Evolutionary conservation across 805 yeast species (phyloP).

Genomic region (Metschnikowia arizonensis): DNA sequence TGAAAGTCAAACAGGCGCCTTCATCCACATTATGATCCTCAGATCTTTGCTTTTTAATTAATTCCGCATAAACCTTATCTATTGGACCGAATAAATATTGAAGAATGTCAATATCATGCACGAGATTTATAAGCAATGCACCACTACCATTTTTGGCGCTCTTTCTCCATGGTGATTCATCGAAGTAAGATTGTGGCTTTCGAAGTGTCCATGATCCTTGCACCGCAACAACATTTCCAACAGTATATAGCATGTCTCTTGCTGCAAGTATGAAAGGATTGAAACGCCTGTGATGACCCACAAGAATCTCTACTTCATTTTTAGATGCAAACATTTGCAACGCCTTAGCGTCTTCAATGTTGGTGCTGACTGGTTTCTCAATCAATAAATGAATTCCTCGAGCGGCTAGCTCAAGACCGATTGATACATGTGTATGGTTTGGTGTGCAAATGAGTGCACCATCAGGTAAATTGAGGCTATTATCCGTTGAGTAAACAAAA

Average conservation of each 20-base stretch:
- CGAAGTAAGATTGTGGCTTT: slow-evolving; percentile 34
- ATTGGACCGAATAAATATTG: slow-evolving; percentile 39
- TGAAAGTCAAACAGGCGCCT: slow-evolving; percentile 39
- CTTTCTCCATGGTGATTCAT: slow-evolving; percentile 32
- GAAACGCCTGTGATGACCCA: slow-evolving; percentile 41
- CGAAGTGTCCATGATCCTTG: slow-evolving; percentile 39
- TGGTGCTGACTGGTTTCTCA: slow-evolving; percentile 36
- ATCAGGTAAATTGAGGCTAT: slow-evolving; percentile 24
- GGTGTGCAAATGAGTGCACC: slow-evolving; percentile 42
- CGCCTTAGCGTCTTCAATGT: slow-evolving; percentile 29
- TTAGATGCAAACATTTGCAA: slow-evolving; percentile 22
- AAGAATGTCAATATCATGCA: slow-evolving; percentile 38
- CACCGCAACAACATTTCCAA: slow-evolving; percentile 33
- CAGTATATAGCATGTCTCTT: slow-evolving; percentile 24
- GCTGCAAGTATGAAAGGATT: slow-evolving; percentile 37
- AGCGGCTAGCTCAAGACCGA: slow-evolving; percentile 30
- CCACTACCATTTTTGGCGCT: slow-evolving; percentile 32
- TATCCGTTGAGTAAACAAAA: slow-evolving; percentile 22
- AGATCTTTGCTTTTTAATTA: slow-evolving; percentile 27
- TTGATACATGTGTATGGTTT: slow-evolving; percentile 33
- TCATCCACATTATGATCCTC: slow-evolving; percentile 33
- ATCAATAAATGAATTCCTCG: slow-evolving; percentile 33
- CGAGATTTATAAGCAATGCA: slow-evolving; percentile 33
- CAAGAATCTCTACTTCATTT: slow-evolving; percentile 27
- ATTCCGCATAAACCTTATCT: slow-evolving; percentile 34